Percentiles rank a stretch among this genome's conserved stretches.
Conservation (phyloP, 169 alveolate species). For the Eimeria tenella region DNA sequence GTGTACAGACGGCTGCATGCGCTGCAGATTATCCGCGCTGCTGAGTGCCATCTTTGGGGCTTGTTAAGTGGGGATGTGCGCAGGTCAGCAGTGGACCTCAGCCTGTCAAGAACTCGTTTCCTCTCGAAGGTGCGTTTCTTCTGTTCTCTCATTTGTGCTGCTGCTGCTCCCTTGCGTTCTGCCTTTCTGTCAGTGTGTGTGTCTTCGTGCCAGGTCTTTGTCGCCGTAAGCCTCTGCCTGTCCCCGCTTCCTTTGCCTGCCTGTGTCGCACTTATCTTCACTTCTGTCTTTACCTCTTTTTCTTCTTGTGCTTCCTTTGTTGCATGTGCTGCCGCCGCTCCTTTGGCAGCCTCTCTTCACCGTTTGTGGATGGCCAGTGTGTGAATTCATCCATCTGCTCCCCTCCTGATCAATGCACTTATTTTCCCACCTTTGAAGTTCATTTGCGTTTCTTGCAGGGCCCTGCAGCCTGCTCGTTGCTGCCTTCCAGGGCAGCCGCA, state of each 20-base stretch:
- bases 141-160: no score
- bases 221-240: background rate
- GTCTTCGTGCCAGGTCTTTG: background rate
- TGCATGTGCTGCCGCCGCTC: background rate
- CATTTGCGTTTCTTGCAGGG: background rate
- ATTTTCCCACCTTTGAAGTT: background rate
- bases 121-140: background rate
- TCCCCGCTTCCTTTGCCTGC: background rate
- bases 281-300: background rate
- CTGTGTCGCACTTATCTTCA: background rate
- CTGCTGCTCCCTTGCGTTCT: background rate
- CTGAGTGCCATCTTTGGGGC: no score
- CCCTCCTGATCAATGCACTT: background rate
- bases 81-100: no score
- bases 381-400: background rate
- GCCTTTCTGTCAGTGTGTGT: background rate
- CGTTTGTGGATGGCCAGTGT: no score
- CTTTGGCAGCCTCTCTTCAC: no score
- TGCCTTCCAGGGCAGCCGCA: conserved; percentile 9
- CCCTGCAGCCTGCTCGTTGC: background rate
- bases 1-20: no score
- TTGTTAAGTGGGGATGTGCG: no score
- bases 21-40: no score
- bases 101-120: background rate
- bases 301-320: background rate